phyloP scores from a whole-genome alignment of 2,329 filamentous ascomycete species.

The Drechslerella coelobrocha region DNA sequence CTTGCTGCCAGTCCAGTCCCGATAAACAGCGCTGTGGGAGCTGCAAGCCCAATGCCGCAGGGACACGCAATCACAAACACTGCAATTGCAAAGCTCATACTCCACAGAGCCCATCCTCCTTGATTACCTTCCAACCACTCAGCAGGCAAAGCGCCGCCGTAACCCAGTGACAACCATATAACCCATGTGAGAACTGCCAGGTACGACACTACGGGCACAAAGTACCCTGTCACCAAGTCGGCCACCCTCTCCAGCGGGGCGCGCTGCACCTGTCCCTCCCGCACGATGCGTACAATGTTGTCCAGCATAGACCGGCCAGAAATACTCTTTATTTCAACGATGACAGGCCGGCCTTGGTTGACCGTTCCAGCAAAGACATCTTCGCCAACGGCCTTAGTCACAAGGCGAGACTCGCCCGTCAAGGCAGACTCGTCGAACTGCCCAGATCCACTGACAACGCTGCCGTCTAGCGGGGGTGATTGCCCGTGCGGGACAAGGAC shows the following conservation, averaged over 20 bases:
- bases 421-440: slow-evolving; percentile 89
- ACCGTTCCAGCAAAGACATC: slow-evolving; percentile 75
- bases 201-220: slow-evolving; percentile 75
- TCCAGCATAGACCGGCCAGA: slow-evolving; percentile 78
- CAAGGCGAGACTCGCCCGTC: slow-evolving; percentile 76
- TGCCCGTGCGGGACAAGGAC: slow-evolving; percentile 79
- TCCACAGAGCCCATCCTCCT: slow-evolving; percentile 75
- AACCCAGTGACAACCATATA: slow-evolving; percentile 72
- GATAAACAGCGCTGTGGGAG: slow-evolving; percentile 67
- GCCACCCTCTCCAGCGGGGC: slow-evolving; percentile 79
- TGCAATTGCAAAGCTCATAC: slow-evolving; percentile 75
- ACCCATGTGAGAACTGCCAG: slow-evolving; percentile 75
- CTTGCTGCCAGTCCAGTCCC: slow-evolving; percentile 66
- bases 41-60: slow-evolving; percentile 68
- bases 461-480: slow-evolving; percentile 84
- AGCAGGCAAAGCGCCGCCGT: slow-evolving; percentile 65
- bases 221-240: slow-evolving; percentile 75
- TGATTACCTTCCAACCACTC: slow-evolving; percentile 64
- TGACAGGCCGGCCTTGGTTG: slow-evolving; percentile 71
- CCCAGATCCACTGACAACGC: slow-evolving; percentile 68
- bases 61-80: slow-evolving; percentile 69
- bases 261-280: slow-evolving; percentile 76
- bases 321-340: slow-evolving; percentile 69
- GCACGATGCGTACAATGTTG: slow-evolving; percentile 76
- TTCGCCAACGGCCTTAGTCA: slow-evolving; percentile 70